A percentile compares a stretch with the other conserved stretches of the same genome.
phyloP scores from a whole-genome alignment of 2,329 filamentous ascomycete species.

The Colletotrichum orbiculare region DNA sequence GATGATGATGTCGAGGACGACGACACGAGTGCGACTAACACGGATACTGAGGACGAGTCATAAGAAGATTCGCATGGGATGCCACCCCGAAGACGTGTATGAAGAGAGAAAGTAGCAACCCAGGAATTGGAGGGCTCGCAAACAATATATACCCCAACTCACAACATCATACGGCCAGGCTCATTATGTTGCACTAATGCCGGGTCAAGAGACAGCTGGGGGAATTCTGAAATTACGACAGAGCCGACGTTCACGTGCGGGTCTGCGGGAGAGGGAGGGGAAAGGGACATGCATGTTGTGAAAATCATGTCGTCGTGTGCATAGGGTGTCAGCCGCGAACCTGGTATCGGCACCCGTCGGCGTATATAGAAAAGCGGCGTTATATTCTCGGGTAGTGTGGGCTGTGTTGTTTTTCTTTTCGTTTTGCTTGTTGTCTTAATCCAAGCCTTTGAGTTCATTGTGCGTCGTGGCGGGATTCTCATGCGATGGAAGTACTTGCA shows the following conservation, averaged over 20 bases:
- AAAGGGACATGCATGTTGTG: neutral
- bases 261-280: neutral
- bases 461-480: too few species aligned
- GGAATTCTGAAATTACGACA: neutral
- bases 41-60: slow-evolving; percentile 73
- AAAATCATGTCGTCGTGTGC: neutral
- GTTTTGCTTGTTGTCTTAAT: slow-evolving; percentile 3
- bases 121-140: slow-evolving; percentile 15
- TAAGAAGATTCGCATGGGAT: slow-evolving; percentile 39
- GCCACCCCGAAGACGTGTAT: neutral
- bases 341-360: neutral
- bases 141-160: slow-evolving; percentile 36
- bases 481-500: too few species aligned
- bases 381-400: neutral
- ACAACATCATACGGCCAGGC: slow-evolving; percentile 12
- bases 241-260: neutral
- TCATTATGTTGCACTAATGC: too few species aligned
- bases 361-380: slow-evolving; percentile 20
- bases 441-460: neutral
- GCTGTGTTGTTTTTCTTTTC: neutral
- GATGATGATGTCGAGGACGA: slow-evolving; percentile 79
- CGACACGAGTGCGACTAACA: slow-evolving; percentile 76
- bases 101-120: slow-evolving; percentile 5
- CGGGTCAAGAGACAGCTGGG: neutral
- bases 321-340: neutral